These are phyloP conservation scores for Amanita exitialis DNA, from an alignment of 768 basidiomycete genomes.

Conservation along the genomic window DNA sequence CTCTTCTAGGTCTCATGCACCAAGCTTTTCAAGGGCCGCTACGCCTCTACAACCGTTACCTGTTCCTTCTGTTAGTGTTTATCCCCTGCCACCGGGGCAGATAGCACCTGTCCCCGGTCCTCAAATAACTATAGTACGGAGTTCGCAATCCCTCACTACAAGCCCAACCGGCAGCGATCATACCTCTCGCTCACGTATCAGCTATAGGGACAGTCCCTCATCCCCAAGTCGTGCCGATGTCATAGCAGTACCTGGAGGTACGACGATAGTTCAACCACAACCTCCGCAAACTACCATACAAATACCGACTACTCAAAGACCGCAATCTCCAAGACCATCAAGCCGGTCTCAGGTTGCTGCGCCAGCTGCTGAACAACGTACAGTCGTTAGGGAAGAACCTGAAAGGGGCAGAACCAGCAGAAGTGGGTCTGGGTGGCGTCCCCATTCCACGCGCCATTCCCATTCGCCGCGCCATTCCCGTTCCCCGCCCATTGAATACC, in stretches of 20 bases:
- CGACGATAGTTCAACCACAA: not conserved
- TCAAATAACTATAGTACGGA: not conserved
- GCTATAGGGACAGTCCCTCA: not conserved
- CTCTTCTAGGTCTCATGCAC: not conserved
- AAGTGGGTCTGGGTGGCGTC: not conserved
- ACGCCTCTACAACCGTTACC: constrained; percentile 7
- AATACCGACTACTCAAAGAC: not conserved
- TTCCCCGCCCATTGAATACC: constrained; percentile 2
- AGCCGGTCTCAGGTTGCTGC: not conserved
- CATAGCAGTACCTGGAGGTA: not conserved
- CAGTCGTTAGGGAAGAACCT: not conserved
- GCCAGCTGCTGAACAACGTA: not conserved
- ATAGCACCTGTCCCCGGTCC: not conserved
- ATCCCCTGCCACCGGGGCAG: constrained; percentile 5
- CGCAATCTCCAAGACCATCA: not conserved
- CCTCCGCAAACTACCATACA: not conserved
- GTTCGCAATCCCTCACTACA: not conserved
- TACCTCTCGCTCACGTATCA: not conserved
- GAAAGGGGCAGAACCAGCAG: constrained; percentile 3
- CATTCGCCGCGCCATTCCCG: not conserved
- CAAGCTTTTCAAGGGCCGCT: constrained; percentile 3
- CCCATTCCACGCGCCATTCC: not conserved
- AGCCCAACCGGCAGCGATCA: not conserved
- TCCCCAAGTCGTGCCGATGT: not conserved
- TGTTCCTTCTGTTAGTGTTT: constrained; percentile 2